These are phyloP conservation scores for Mariannaea elegans DNA, from an alignment of 2,329 filamentous ascomycete genomes.

Conservation along the genomic window DNA sequence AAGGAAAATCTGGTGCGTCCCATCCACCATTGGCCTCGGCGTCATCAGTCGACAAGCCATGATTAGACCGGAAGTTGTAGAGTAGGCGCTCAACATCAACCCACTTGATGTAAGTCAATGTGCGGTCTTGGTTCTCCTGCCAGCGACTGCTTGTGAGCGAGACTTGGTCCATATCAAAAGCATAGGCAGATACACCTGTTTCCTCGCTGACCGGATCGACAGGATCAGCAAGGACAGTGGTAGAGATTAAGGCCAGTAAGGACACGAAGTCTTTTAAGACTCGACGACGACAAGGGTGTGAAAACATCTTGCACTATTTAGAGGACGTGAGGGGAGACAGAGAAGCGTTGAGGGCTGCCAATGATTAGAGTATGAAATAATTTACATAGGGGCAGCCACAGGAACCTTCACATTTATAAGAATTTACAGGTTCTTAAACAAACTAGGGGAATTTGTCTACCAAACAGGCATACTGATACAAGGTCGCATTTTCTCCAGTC, in stretches of 20 bases:
- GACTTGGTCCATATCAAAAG: slow-evolving; percentile 22
- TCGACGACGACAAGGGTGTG: background rate
- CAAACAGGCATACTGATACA: background rate
- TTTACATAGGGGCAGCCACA: background rate
- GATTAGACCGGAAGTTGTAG: slow-evolving; percentile 58
- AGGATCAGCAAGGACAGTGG: background rate
- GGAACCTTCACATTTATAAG: background rate
- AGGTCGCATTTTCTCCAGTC: background rate
- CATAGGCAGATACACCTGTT: slow-evolving; percentile 14
- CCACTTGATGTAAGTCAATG: slow-evolving; percentile 55
- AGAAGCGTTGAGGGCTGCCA: background rate
- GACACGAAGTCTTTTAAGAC: slow-evolving; percentile 2
- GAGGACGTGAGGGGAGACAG: background rate
- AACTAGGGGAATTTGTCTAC: background rate
- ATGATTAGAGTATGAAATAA: background rate
- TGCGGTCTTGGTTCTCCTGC: slow-evolving; percentile 50
- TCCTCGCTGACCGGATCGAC: slow-evolving; percentile 2
- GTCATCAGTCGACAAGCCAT: slow-evolving; percentile 56
- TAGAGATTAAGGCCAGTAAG: background rate
- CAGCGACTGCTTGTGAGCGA: slow-evolving; percentile 41
- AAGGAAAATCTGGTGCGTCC: slow-evolving; percentile 64
- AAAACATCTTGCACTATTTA: too few relatives aligned
- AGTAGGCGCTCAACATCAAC: slow-evolving; percentile 57
- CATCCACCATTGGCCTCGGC: slow-evolving; percentile 59
- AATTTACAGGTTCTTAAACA: background rate